A percentile compares a stretch with the other conserved stretches of the same genome.
These are phyloP conservation scores for Geotrichum fermentans DNA, from an alignment of 1,139 yeast genomes.

Conservation along the genomic window DNA sequence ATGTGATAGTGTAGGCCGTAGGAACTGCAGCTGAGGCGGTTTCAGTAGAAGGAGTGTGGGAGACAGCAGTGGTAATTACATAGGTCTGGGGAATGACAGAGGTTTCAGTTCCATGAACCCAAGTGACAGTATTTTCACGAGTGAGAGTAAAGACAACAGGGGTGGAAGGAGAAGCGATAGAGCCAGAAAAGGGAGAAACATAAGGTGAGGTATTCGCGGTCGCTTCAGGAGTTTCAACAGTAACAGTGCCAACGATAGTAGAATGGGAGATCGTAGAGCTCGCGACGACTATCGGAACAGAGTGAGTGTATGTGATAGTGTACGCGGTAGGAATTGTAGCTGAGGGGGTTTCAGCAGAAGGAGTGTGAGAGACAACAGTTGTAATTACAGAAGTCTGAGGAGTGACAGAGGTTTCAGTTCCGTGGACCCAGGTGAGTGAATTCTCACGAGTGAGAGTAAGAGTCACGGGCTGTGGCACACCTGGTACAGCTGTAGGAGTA, in stretches of 20 bases:
- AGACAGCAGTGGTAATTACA: not conserved
- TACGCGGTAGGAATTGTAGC: constrained; percentile 3
- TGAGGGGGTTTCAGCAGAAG: too few species aligned
- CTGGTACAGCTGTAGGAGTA: constrained; percentile 10
- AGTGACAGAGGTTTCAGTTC: constrained; percentile 3
- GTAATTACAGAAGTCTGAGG: constrained; percentile 5
- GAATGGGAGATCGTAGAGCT: constrained; percentile 5
- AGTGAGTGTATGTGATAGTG: constrained; percentile 9
- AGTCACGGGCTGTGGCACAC: constrained; percentile 7
- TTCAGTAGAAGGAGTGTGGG: too few species aligned
- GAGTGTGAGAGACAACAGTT: not conserved
- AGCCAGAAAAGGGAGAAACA: too few species aligned
- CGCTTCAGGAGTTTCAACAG: too few species aligned
- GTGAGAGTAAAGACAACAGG: not conserved
- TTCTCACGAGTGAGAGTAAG: not conserved
- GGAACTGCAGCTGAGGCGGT: constrained; percentile 2
- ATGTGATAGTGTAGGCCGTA: constrained; percentile 7
- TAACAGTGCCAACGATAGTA: not conserved
- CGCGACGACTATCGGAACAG: constrained; percentile 1
- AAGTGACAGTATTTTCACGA: not conserved
- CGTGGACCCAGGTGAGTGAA: constrained; percentile 2
- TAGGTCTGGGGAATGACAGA: constrained; percentile 7
- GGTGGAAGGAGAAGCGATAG: too few species aligned
- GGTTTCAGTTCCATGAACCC: not conserved
- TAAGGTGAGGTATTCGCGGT: too few species aligned